Evolutionary conservation across 495 filamentous ascomycete species (phyloP).

Genomic region (Rostrohypoxylon terebratum): DNA sequence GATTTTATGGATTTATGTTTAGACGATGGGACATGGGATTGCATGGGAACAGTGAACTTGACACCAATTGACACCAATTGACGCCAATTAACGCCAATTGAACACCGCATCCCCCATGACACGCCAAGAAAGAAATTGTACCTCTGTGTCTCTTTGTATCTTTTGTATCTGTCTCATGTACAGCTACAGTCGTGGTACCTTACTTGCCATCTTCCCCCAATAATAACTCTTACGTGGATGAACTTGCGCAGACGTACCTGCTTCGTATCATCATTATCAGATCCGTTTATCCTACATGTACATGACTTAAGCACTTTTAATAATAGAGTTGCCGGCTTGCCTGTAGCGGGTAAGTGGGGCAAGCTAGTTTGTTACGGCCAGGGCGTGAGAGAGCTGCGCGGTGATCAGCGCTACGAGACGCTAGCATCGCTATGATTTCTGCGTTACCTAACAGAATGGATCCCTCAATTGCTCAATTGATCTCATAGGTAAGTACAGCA

Average conservation of each 20-base stretch:
- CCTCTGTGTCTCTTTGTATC: background rate
- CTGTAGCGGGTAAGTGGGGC: constrained; percentile 33
- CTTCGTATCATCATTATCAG: constrained; percentile 26
- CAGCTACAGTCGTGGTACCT: background rate
- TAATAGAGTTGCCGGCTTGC: constrained; percentile 23
- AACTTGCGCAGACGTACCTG: constrained; percentile 13
- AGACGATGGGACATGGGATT: background rate
- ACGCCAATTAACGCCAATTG: background rate
- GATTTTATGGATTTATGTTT: constrained; percentile 19
- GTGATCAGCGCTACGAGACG: constrained; percentile 32
- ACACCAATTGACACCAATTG: background rate
- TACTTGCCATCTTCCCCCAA: background rate
- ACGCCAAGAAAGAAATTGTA: background rate
- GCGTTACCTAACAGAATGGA: constrained; percentile 34
- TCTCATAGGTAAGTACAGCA: too few relatives aligned
- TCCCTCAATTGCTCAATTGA: background rate
- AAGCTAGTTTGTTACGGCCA: constrained; percentile 21
- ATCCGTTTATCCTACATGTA: constrained; percentile 18
- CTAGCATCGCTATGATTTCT: constrained; percentile 36
- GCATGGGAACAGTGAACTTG: constrained; percentile 1
- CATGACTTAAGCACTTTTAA: background rate
- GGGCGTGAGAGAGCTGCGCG: constrained; percentile 15
- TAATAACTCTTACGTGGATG: constrained; percentile 6
- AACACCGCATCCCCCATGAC: constrained; percentile 10
- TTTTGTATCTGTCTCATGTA: background rate